phyloP scores from a whole-genome alignment of 2,329 filamentous ascomycete genomes.

The Curvularia verruculosa region DNA sequence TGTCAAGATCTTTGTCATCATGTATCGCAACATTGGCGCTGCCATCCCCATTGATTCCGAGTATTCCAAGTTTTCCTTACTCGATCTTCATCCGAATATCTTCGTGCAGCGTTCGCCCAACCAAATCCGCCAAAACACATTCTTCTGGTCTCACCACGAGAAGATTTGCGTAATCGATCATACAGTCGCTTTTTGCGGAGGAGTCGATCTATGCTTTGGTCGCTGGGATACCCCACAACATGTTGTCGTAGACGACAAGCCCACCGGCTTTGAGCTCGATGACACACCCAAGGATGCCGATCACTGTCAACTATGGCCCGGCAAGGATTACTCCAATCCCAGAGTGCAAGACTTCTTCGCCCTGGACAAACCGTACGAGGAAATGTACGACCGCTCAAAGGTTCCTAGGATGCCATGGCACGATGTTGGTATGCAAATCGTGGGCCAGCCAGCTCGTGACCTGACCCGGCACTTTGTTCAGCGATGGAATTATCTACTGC shows the following conservation, averaged over 20 bases:
- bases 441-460: slow-evolving; percentile 93
- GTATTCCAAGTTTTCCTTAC: slow-evolving; percentile 94
- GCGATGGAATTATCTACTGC: slow-evolving; percentile 94
- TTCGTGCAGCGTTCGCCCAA: slow-evolving; percentile 96
- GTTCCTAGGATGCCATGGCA: slow-evolving; percentile 98
- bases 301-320: slow-evolving; percentile 94
- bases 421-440: slow-evolving; percentile 96
- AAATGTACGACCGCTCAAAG: slow-evolving; percentile 94
- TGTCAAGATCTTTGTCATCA: slow-evolving; percentile 96
- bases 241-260: slow-evolving; percentile 86
- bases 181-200: slow-evolving; percentile 92
- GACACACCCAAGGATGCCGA: slow-evolving; percentile 80
- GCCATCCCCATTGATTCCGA: slow-evolving; percentile 98
- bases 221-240: slow-evolving; percentile 98
- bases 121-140: slow-evolving; percentile 98
- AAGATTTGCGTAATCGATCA: slow-evolving; percentile 98
- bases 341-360: slow-evolving; percentile 94
- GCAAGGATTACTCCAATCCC: slow-evolving; percentile 98
- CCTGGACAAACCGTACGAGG: slow-evolving; percentile 92
- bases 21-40: slow-evolving; percentile 97
- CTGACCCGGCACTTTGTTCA: slow-evolving; percentile 96
- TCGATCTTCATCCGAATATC: slow-evolving; percentile 94
- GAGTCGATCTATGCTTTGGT: slow-evolving; percentile 95
- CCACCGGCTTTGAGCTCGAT: slow-evolving; percentile 87
- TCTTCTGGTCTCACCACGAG: slow-evolving; percentile 99